Base-by-base conservation (phyloP, 371 early-diverging fungal species). In the Cladochytrium tenue region DNA sequence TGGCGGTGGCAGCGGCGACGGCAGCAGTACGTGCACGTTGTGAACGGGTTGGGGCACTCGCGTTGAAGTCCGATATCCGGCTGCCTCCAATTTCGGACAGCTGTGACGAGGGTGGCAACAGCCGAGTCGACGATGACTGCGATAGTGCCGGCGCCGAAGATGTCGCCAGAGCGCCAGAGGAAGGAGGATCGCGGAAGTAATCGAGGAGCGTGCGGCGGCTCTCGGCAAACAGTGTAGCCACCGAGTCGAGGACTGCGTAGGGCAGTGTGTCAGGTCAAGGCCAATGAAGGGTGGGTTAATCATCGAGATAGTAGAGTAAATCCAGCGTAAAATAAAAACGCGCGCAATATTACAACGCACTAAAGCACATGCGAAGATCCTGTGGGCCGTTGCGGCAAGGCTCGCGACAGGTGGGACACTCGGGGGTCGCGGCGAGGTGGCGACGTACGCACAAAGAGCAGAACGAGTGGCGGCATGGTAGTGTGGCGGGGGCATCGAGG, bases 401-500 rank as follows among this genome's bases (percentile, higher is more conserved):
- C 23, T 10, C 34, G 4, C 66, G 32, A 51, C 76, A 76, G 0
- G 62, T 31, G 13, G 76, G 76, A 50, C 76, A 76, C 33, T 68
- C 65, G 27, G 56, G 34, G n/a, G 52, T 52, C 36, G 31, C 43
- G 51, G 43, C 52, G 13, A 73, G 53, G 52, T 68, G 63, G 23
- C 70, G 20, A n/a, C 77, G 67, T 2, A 73, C 52, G 64, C 77
- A 76, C 32, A 60, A 60, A 20, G 73, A 73, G 56, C 77, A 76
- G 66, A 73, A 76, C 7, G 64, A 17, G 60, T 76, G 77, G 4
- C 52, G 30, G 61, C 77, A 76, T 2, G 77, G 73, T 7, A 76
- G 71, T 15, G 63, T 34, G 55, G 68, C 56, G 26, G 76, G 55
- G 15, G 65, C 66, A 28, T 52, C 27, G 20, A 67, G 36, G 26